Conservation (phyloP, 2,329 filamentous ascomycete genomes). For the Calonectria honghensis region DNA sequence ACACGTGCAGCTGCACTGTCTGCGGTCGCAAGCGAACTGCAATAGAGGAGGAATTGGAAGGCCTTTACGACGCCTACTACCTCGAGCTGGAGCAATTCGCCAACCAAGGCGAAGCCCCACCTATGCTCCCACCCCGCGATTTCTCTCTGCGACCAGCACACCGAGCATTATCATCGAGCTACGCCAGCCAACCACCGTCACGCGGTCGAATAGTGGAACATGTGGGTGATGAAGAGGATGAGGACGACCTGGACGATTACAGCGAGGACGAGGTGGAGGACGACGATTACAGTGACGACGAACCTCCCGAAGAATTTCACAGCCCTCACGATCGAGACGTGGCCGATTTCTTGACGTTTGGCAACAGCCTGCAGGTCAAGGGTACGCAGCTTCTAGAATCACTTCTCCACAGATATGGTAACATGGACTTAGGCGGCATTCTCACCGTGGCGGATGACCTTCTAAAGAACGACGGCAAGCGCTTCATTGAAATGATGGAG, state of each 20-base stretch:
- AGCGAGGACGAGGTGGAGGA: slow-evolving; percentile 74
- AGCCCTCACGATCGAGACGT: slow-evolving; percentile 78
- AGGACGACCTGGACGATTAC: slow-evolving; percentile 72
- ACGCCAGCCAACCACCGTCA: slow-evolving; percentile 81
- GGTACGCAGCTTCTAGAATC: slow-evolving; percentile 73
- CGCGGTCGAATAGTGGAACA: slow-evolving; percentile 84
- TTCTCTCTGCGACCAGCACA: slow-evolving; percentile 74
- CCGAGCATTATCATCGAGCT: slow-evolving; percentile 74
- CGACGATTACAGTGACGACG: slow-evolving; percentile 79
- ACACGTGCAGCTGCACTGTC: slow-evolving; percentile 98
- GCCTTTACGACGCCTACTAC: slow-evolving; percentile 98
- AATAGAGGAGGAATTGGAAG: slow-evolving; percentile 98
- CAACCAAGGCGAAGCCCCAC: slow-evolving; percentile 83
- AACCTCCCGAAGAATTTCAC: slow-evolving; percentile 81
- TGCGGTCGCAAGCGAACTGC: slow-evolving; percentile 97
- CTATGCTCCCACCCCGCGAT: slow-evolving; percentile 72
- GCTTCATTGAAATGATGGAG: slow-evolving; percentile 99
- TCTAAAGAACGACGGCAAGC: slow-evolving; percentile 98
- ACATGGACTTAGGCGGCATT: slow-evolving; percentile 86
- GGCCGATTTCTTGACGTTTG: slow-evolving; percentile 96
- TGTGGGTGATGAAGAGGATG: slow-evolving; percentile 73
- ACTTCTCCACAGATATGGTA: slow-evolving; percentile 67
- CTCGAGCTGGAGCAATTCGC: slow-evolving; percentile 98
- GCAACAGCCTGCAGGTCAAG: slow-evolving; percentile 97
- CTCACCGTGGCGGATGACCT: slow-evolving; percentile 98